Conservation (phyloP, 768 basidiomycete species). For the Tubosaeta sp. region DNA sequence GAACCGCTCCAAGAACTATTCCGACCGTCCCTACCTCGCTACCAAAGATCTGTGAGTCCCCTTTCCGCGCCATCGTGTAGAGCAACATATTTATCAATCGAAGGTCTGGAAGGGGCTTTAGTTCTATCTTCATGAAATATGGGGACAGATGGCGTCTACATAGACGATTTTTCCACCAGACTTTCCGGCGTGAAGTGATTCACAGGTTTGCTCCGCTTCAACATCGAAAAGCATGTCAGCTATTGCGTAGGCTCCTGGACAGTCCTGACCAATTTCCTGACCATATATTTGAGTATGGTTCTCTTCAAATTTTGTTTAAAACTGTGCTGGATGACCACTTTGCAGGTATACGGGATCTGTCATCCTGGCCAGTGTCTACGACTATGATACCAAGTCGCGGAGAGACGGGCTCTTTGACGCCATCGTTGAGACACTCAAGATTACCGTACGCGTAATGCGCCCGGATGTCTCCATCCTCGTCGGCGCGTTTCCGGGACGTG, state of each 20-base stretch:
- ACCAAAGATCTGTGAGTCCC: slow-evolving; percentile 10
- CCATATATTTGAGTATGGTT: slow-evolving; percentile 32
- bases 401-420: slow-evolving; percentile 14
- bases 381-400: slow-evolving; percentile 11
- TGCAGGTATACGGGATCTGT: slow-evolving; percentile 18
- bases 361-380: slow-evolving; percentile 19
- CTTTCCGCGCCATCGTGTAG: not conserved
- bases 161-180: slow-evolving; percentile 27
- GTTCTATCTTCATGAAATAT: slow-evolving; percentile 26
- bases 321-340: not conserved
- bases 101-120: slow-evolving; percentile 21
- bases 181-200: slow-evolving; percentile 20
- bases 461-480: slow-evolving; percentile 17
- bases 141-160: slow-evolving; percentile 32
- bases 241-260: slow-evolving; percentile 32
- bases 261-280: slow-evolving; percentile 30
- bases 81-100: not conserved
- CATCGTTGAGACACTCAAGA: slow-evolving; percentile 3
- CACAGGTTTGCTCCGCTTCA: slow-evolving; percentile 29
- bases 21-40: slow-evolving; percentile 41
- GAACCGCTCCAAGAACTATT: slow-evolving; percentile 44
- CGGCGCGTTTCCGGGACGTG: slow-evolving; percentile 14
- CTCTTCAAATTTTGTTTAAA: not conserved
- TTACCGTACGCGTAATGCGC: slow-evolving; percentile 10
- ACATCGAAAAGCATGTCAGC: slow-evolving; percentile 26